Conservation (phyloP, 2,329 filamentous ascomycete species). For the Alternaria arbusti region DNA sequence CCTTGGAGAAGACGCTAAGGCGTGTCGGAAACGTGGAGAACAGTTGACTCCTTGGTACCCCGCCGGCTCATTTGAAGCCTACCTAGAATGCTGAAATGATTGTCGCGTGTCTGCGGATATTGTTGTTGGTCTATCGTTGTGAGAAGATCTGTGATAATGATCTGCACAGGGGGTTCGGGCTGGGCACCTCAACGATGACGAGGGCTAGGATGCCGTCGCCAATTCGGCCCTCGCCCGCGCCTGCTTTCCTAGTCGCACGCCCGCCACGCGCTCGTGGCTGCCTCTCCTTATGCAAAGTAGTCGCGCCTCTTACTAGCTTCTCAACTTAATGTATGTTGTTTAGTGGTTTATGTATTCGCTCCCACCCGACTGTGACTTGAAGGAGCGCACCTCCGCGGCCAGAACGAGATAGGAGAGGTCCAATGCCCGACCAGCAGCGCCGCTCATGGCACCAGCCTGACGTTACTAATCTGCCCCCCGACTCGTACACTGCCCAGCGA, state of each 20-base stretch:
- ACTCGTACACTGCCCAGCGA: constrained; percentile 62
- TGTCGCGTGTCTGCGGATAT: not conserved
- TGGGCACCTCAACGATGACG: constrained; percentile 27
- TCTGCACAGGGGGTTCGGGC: not conserved
- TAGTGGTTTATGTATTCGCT: constrained; percentile 16
- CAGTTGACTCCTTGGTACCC: not conserved
- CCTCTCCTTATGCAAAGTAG: constrained; percentile 19
- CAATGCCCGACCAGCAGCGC: constrained; percentile 39
- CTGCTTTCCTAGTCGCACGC: constrained; percentile 22
- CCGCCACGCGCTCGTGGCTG: constrained; percentile 21
- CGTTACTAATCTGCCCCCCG: constrained; percentile 48
- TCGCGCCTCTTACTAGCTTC: constrained; percentile 5
- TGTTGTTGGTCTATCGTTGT: not conserved
- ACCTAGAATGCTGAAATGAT: not conserved
- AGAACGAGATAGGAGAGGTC: constrained; percentile 22
- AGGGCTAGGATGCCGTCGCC: constrained; percentile 5
- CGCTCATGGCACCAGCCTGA: constrained; percentile 46
- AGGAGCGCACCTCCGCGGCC: constrained; percentile 23
- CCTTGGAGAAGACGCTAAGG: not conserved
- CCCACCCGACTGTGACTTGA: constrained; percentile 13
- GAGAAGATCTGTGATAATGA: not conserved
- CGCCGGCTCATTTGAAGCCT: not conserved
- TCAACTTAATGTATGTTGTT: constrained; percentile 22
- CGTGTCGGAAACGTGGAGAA: not conserved
- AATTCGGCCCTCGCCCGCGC: constrained; percentile 8